Evolutionary conservation across 305 asterid species (phyloP).

Genomic region (Fraxinus xanthoxyloides): DNA sequence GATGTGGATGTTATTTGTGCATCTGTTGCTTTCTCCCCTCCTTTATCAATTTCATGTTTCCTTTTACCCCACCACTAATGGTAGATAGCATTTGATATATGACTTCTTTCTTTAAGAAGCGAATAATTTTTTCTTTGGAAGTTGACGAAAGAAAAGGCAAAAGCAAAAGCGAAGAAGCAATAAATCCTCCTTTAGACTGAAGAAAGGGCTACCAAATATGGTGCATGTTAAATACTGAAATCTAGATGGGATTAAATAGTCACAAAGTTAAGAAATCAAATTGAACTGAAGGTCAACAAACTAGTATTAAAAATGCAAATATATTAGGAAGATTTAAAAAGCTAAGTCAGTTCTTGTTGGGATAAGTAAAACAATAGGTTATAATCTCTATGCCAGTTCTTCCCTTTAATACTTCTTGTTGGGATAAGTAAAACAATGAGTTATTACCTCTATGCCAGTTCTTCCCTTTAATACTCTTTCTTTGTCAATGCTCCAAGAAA

Average conservation of each 20-base stretch:
- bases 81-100: not conserved
- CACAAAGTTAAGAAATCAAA: conserved; percentile 2
- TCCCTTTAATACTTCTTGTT: conserved; percentile 49
- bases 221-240: not conserved
- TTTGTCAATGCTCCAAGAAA: conserved; percentile 75
- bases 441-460: conserved; percentile 66
- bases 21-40: not conserved
- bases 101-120: not conserved
- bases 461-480: conserved; percentile 73
- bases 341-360: not conserved
- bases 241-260: not conserved
- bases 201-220: not conserved
- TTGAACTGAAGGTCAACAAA: conserved; percentile 7
- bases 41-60: not conserved
- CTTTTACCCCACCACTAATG: not conserved
- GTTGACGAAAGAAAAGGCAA: not conserved
- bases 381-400: conserved; percentile 73
- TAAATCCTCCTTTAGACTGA: not conserved
- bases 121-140: not conserved
- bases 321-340: conserved; percentile 2
- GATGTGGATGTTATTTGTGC: not conserved
- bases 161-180: not conserved
- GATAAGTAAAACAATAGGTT: conserved; percentile 13
- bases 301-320: not conserved
- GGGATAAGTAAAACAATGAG: conserved; percentile 12